Evolutionary conservation across 139 green algal species (phyloP).

Genomic region (Volvox reticuliferus): DNA sequence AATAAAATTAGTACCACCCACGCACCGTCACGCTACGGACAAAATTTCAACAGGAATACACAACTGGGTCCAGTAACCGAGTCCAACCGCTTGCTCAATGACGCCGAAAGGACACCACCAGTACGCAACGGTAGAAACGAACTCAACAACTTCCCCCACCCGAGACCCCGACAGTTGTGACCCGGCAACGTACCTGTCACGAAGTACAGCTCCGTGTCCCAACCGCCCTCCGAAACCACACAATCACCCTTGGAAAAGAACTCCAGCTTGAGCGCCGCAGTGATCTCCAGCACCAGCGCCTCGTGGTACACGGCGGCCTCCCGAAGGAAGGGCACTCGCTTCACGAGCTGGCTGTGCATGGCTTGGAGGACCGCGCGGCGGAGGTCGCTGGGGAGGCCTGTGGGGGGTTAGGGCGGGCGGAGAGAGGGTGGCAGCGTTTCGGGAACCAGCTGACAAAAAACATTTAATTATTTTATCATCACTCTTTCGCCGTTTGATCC

Average conservation of each 20-base stretch:
- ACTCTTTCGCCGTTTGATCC: not conserved
- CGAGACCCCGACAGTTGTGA: too few species aligned
- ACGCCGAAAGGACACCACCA: too few species aligned
- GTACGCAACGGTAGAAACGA: too few species aligned
- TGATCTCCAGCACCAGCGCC: constrained; percentile 12
- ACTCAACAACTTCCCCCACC: too few species aligned
- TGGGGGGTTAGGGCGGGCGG: too few species aligned
- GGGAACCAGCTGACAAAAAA: too few species aligned
- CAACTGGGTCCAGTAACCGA: too few species aligned
- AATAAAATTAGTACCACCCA: too few species aligned
- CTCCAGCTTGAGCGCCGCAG: constrained; percentile 8
- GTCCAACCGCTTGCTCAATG: too few species aligned
- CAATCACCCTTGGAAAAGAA: not conserved
- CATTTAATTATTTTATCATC: too few species aligned
- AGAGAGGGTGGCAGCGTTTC: not conserved
- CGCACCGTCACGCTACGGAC: too few species aligned
- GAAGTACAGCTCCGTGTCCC: constrained; percentile 42
- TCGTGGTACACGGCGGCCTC: not conserved
- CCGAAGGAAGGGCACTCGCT: not conserved
- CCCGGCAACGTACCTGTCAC: not conserved
- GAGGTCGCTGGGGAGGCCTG: not conserved
- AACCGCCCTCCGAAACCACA: constrained; percentile 27
- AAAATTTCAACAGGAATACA: too few species aligned
- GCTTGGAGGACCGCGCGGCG: not conserved
- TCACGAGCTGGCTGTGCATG: not conserved